phyloP scores from a whole-genome alignment of 2,329 filamentous ascomycete genomes.

The Fusarium setosum region DNA sequence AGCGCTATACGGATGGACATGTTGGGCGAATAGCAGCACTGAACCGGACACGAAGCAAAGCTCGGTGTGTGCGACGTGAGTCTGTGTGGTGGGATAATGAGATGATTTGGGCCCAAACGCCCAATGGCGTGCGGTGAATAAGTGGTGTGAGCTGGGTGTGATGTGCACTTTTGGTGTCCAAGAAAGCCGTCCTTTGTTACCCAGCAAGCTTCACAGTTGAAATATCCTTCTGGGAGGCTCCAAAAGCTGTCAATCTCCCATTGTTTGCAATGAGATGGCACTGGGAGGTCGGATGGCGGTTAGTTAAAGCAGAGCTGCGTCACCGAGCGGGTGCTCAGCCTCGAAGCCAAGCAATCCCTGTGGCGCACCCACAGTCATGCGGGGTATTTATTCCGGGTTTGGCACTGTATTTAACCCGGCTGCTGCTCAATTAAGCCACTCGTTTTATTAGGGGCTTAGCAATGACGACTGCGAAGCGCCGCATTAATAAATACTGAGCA shows the following conservation, averaged over 20 bases:
- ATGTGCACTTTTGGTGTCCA: slow-evolving; percentile 2
- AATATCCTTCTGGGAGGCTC: slow-evolving; percentile 6
- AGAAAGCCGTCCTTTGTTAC: not conserved
- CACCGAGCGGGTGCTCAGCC: slow-evolving; percentile 34
- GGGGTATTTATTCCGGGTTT: not conserved
- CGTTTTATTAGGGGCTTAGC: no score
- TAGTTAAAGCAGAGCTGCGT: slow-evolving; percentile 24
- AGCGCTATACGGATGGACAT: slow-evolving; percentile 78
- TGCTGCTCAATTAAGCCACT: no score
- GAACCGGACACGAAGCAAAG: not conserved
- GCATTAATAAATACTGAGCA: no score
- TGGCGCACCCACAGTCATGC: not conserved
- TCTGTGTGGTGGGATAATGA: slow-evolving; percentile 8
- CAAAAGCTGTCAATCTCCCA: slow-evolving; percentile 20
- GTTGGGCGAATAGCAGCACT: slow-evolving; percentile 36
- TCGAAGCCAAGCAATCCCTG: slow-evolving; percentile 20
- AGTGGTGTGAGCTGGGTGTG: slow-evolving; percentile 16
- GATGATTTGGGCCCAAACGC: slow-evolving; percentile 9
- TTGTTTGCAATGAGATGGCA: not conserved
- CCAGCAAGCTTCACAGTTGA: not conserved
- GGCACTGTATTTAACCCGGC: no score
- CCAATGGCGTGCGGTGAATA: slow-evolving; percentile 17
- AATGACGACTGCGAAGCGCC: no score
- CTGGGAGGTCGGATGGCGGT: not conserved
- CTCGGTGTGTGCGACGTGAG: slow-evolving; percentile 18